Evolutionary conservation across 129 eudicot species (phyloP), one percentile per base, ranked within the genome.

Genomic region (Deinandra increscens): DNA sequence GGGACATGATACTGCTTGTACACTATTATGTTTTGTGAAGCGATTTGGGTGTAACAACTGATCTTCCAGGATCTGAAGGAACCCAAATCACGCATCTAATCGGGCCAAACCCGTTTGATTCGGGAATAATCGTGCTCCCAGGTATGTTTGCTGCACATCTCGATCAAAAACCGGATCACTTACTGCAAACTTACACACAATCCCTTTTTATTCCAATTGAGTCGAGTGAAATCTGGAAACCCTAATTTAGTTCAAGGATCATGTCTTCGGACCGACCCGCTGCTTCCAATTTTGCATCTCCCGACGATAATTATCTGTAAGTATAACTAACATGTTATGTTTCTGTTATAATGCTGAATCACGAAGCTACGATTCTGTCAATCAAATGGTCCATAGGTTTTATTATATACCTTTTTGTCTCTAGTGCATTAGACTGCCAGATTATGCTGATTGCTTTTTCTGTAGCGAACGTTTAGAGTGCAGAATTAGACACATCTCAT

Each of bases 241-340:
- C 77, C 77, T 72, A 71, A 53, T 69, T 51, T 71, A 58, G 7
- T 60, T 45, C 20, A 59, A 74, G 42, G 13, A 48, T 17, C 67
- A 86, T 86, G 84, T 79, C 86, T 33, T 36, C 81, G 15, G 93
- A 81, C 39, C 69, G 88, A 54, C 84, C 73, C 77, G 39, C 82
- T 71, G 73, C 89, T 56, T 79, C 89, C 60, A 44, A 53, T 75
- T 48, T 60, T 54, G 60, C 82, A 37, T 76, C 87, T 81, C 87
- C 82, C 1, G 89, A 85, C 11, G 96, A 85, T 65, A 76, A 78
- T 72, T 71, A 79, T 67, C 66, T 85, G 96, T 88, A 77, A 76
- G 76, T 23, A 66, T 31, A 15, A 41, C n/a, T 20, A 34, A 46
- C 7, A 43, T n/a, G 8, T 13, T 9, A 12, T 6, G 53, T 20